Conservation (phyloP, 2,329 filamentous ascomycete genomes). For the Colletotrichum sp. region DNA sequence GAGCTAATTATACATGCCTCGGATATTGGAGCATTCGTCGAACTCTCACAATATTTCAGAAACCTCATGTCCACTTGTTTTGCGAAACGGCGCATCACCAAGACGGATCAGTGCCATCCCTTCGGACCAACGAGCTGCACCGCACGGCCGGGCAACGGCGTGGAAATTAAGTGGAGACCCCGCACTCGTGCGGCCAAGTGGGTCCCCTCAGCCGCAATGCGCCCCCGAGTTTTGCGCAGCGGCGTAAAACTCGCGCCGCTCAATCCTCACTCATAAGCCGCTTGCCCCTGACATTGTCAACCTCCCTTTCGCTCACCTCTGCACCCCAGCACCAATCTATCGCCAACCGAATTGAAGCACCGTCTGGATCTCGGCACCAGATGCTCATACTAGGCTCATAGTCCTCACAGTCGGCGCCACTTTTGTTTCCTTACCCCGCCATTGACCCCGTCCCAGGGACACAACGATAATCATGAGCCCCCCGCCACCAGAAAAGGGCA, state of each 20-base stretch:
- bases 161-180: neutral
- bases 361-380: neutral
- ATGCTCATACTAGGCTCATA: neutral
- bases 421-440: neutral
- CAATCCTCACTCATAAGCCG: neutral
- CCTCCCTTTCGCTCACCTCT: neutral
- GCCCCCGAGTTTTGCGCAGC: conserved; percentile 12
- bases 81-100: neutral
- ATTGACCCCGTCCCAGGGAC: neutral
- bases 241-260: conserved; percentile 2
- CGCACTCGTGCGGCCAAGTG: neutral
- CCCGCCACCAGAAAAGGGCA: neutral
- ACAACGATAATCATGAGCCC: neutral
- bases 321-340: neutral
- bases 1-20: neutral
- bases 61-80: neutral
- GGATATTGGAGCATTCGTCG: rapidly evolving
- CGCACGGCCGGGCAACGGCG: neutral
- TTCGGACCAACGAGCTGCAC: neutral
- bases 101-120: neutral
- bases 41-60: rapidly evolving
- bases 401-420: neutral
- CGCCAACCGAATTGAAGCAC: too few relatives aligned
- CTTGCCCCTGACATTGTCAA: neutral
- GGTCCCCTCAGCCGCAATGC: neutral